Conservation (phyloP, 352 stramenopile species). For the Globisporangium sylvaticum region DNA sequence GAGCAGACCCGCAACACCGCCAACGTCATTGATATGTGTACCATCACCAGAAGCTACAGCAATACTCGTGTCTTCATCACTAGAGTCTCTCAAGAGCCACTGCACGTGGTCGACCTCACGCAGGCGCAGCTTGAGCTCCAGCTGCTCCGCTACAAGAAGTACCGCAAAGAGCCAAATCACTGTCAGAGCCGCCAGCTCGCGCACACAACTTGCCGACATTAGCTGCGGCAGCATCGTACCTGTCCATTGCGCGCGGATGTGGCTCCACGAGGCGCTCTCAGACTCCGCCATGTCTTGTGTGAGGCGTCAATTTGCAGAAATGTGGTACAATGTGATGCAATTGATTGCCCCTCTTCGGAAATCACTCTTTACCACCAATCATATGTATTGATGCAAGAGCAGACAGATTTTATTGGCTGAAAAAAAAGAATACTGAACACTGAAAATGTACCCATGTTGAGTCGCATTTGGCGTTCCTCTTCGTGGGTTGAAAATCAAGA, state of each 20-base stretch:
- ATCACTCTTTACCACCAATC: too few species aligned
- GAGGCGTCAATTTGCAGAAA: too few species aligned
- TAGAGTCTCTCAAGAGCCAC: conserved; percentile 27
- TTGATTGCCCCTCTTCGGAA: too few species aligned
- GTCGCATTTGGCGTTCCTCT: too few species aligned
- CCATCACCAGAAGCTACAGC: neutral
- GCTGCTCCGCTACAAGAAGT: conserved; percentile 35
- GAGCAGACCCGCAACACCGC: neutral
- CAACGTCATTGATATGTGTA: neutral
- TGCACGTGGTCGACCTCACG: conserved; percentile 36
- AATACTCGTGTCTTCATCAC: neutral
- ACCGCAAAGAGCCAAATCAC: neutral
- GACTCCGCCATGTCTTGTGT: neutral
- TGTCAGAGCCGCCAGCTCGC: neutral
- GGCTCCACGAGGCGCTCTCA: neutral
- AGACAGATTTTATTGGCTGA: too few species aligned
- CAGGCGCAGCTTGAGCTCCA: conserved; percentile 52
- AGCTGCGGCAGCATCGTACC: neutral
- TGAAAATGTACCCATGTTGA: too few species aligned
- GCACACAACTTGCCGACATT: neutral
- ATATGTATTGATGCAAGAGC: too few species aligned
- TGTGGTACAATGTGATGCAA: too few species aligned
- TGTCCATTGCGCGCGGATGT: conserved; percentile 14
- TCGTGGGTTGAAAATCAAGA: too few species aligned
- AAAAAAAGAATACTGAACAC: too few species aligned